Evolutionary conservation across 73 alveolate species (phyloP).

Genomic region (Uronychia setigera): DNA sequence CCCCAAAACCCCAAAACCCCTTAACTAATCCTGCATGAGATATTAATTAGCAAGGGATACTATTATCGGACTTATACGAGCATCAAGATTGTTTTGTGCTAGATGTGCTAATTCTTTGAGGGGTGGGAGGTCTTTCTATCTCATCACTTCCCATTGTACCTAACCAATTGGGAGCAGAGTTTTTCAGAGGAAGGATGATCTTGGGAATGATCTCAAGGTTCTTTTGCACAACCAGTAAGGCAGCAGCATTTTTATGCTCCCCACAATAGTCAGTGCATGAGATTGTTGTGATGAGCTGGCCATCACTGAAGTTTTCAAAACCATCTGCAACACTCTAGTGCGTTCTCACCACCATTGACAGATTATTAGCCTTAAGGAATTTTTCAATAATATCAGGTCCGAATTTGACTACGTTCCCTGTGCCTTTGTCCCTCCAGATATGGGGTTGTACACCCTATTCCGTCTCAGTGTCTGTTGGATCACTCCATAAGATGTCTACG

Average conservation of each 20-base stretch:
- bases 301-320: constrained; percentile 44
- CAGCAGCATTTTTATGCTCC: constrained; percentile 44
- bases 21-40: too few species aligned
- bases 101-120: too few species aligned
- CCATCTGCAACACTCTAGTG: constrained; percentile 47
- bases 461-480: constrained; percentile 69
- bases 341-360: constrained; percentile 47
- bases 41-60: too few species aligned
- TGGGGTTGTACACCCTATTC: constrained; percentile 62
- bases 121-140: constrained; percentile 58
- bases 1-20: too few species aligned
- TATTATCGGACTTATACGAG: too few species aligned
- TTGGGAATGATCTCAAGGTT: constrained; percentile 63
- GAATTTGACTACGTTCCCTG: constrained; percentile 51
- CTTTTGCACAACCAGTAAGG: constrained; percentile 58
- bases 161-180: constrained; percentile 54
- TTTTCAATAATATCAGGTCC: constrained; percentile 63
- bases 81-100: too few species aligned
- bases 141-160: constrained; percentile 30
- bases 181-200: constrained; percentile 59
- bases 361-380: constrained; percentile 54
- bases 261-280: constrained; percentile 65
- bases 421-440: constrained; percentile 39
- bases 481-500: constrained; percentile 80
- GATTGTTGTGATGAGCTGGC: constrained; percentile 39